Evolutionary conservation across 192 early-diverging fungal genomes (phyloP), one percentile per base, ranked within the genome.

Genomic region (Coemansia asiatica): DNA sequence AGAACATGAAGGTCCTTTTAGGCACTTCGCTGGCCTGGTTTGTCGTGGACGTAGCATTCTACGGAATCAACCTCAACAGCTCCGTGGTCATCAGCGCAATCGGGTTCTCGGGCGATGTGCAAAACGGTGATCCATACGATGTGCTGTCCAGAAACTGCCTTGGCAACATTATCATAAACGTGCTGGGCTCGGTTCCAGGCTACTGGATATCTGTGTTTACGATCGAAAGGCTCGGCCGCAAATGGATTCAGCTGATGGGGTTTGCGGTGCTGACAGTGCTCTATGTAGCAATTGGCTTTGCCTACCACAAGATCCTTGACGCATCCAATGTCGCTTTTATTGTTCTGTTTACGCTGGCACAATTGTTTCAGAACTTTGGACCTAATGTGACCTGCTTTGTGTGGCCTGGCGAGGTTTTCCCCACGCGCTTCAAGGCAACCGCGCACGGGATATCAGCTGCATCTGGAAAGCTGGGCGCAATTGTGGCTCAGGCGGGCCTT

Each of bases 141-240:
- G 69, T 66, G 46, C 83, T 82, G 51, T 69, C 85, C 26, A 87
- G 82, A 82, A 85, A 86, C 75, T 87, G 82, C 36, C 71, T 94
- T 66, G 95, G 95, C 63, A 93, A 92, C 82, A 82, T 93, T 66
- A 93, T 93, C 67, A 89, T 97, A 64, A 89, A 90, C 40, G 61
- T 90, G n/a, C 76, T 89, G 22, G 90, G 90, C 61, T 87, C 85
- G 31, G 86, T 97, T n/a, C 95, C 95, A 35, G 95, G 95, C 54
- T 97, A 95, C 88, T 94, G 90, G 90, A 81, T 97, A 79, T 87
- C 89, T 12, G 92, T 97, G 60, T 88, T 89, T 63, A 71, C 87
- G 22, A 88, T 97, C 49, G 95, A 97, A 61, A 82, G 74, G 69
- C 63, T 90, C 25, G 95, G 95, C 64, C 90, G 95, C 71, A 95